A percentile compares a stretch with the other conserved stretches of the same genome.
Conservation (phyloP, 495 filamentous ascomycete genomes). For the Haplographium delicatum region DNA sequence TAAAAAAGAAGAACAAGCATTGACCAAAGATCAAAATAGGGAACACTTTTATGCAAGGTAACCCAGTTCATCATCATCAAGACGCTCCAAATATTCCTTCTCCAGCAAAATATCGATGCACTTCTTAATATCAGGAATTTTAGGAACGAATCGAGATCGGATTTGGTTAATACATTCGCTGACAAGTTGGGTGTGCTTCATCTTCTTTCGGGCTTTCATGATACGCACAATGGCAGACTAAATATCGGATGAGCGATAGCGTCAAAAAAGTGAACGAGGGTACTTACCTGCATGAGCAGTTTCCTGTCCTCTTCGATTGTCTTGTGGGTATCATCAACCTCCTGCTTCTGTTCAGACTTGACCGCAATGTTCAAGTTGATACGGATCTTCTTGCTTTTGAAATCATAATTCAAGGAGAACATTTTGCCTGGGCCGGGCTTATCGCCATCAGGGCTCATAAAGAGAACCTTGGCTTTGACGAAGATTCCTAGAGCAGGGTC, state of each 20-base stretch:
- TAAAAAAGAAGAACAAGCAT: constrained; percentile 1
- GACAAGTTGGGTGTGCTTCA: constrained; percentile 93
- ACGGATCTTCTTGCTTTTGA: constrained; percentile 96
- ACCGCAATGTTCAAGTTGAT: constrained; percentile 93
- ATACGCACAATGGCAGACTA: constrained; percentile 98
- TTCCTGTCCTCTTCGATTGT: constrained; percentile 98
- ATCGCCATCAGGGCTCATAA: constrained; percentile 58
- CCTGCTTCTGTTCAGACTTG: constrained; percentile 91
- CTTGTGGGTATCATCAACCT: constrained; percentile 96
- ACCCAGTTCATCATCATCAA: constrained; percentile 90
- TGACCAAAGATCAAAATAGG: constrained; percentile 5
- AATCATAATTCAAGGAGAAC: constrained; percentile 83
- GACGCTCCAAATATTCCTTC: constrained; percentile 96
- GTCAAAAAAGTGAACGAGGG: constrained; percentile 5
- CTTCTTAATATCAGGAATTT: constrained; percentile 95
- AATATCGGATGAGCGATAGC: constrained; percentile 22
- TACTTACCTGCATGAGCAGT: constrained; percentile 87
- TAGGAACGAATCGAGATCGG: constrained; percentile 86
- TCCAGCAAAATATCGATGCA: constrained; percentile 98
- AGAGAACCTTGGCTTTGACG: constrained; percentile 84
- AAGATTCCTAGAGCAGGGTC: constrained; percentile 81
- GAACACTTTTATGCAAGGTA: constrained; percentile 63
- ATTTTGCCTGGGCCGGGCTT: constrained; percentile 72
- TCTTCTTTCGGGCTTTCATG: constrained; percentile 98
- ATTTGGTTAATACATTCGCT: constrained; percentile 94